phyloP scores from a whole-genome alignment of 1,139 yeast species.

The Yamadazyma spencermartinsiae region DNA sequence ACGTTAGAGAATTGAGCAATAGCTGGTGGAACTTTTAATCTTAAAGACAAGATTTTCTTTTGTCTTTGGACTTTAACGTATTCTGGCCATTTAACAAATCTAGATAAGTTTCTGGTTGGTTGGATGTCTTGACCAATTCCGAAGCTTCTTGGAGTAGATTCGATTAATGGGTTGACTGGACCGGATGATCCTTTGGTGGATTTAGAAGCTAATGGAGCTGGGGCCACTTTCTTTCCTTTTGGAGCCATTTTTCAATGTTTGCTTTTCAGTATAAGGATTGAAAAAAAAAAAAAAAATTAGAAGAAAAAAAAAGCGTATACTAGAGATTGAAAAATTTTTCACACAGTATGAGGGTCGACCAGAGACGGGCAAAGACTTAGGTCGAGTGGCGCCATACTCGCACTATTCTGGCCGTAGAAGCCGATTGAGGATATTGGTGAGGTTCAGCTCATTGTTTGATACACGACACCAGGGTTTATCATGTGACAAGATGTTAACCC shows the following conservation, averaged over 20 bases:
- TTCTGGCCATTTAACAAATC: constrained; percentile 97
- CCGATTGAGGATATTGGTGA: too few species aligned
- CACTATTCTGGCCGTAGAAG: too few species aligned
- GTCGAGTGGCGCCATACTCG: too few species aligned
- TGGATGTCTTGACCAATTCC: constrained; percentile 46
- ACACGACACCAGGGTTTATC: too few species aligned
- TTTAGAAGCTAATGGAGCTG: constrained; percentile 51
- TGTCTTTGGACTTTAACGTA: constrained; percentile 90
- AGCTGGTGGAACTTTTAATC: constrained; percentile 99
- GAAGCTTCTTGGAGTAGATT: constrained; percentile 41
- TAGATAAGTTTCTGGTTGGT: constrained; percentile 58
- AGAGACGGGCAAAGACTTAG: too few species aligned
- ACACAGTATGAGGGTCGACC: too few species aligned
- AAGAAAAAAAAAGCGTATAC: too few species aligned
- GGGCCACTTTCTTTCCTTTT: constrained; percentile 55
- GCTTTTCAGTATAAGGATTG: not conserved
- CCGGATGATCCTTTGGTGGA: constrained; percentile 20
- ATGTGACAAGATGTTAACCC: too few species aligned
- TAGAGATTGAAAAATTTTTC: constrained; percentile 2
- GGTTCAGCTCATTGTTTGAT: too few species aligned
- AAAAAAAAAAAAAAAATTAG: not conserved
- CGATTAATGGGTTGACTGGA: constrained; percentile 41
- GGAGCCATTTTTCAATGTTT: constrained; percentile 39
- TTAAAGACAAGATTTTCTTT: constrained; percentile 89
- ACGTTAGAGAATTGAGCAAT: constrained; percentile 93